Base-by-base conservation (phyloP, 805 yeast species). In the Helenozyma rhizophorensis region DNA sequence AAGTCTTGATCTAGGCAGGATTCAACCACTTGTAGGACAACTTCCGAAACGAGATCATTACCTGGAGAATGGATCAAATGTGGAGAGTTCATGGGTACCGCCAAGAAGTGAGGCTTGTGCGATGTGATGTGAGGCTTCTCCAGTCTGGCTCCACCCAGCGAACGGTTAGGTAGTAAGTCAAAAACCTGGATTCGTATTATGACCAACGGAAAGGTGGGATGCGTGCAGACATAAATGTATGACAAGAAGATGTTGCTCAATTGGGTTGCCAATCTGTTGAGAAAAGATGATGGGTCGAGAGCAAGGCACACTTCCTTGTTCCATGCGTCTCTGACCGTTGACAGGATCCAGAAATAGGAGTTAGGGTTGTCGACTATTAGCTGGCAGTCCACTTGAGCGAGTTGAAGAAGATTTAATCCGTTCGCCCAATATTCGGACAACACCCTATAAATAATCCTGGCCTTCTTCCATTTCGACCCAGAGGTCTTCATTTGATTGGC, bases 321-420 rank as follows among this genome's bases (percentile, higher is more conserved):
- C 30, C 41, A 32, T 2, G 62, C 43, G 33, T 72, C 62, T 30
- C 53, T 58, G 0, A 70, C 74, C 2, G 70, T 63, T 4, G 78
- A 72, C 32, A 67, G 65, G 1, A 62, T 54, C 80, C 80, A 75
- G 21, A 50, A 51, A 44, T 56, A 68, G 3, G 61, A 34, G 23
- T 55, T 56, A 0, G 88, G 79, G 37, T 72, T 69, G 45, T 80
- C 83, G 2, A 83, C 72, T 27, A 83, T 60, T 27, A 72, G 48
- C 43, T 80, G 83, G 33, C 81, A 74, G 44, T 84, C 93, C 4
- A 83, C 57, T 39, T 82, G 87, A 0, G 93, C 80, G 25, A 78
- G 50, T 50, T 84, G 94, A 12, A 78, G 61, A 1, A 80, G 56
- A 43, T 79, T 80, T 26, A 81, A 51, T 0, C 87, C 87, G 5